A percentile compares a stretch with the other conserved stretches of the same genome.
Evolutionary conservation across 192 early-diverging fungal species (phyloP).

Genomic region (Chytriomyces sp.): DNA sequence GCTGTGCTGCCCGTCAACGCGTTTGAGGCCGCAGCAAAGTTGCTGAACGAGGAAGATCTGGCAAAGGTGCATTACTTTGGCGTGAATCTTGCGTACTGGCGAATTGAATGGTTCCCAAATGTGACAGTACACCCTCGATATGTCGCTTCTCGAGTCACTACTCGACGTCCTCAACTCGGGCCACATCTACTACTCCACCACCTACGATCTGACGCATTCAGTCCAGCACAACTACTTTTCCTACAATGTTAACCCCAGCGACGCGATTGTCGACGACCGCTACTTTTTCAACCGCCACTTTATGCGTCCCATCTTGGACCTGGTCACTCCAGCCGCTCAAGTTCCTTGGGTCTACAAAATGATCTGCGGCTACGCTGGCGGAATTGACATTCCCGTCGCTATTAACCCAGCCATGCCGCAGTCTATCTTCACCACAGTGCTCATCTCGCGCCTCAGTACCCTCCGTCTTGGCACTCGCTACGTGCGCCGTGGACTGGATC

Average conservation of each 20-base stretch:
- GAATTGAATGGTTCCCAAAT: neutral
- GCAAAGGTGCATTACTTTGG: conserved; percentile 32
- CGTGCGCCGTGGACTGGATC: conserved; percentile 54
- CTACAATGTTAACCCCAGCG: conserved; percentile 17
- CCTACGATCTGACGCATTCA: conserved; percentile 61
- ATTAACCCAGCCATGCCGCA: neutral
- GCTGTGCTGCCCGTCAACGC: conserved; percentile 26
- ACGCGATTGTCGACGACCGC: conserved; percentile 50
- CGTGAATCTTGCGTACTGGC: neutral
- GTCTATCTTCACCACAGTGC: conserved; percentile 43
- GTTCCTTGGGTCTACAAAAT: conserved; percentile 47
- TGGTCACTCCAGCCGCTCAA: neutral
- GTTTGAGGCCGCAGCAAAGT: neutral
- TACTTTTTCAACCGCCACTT: conserved; percentile 57
- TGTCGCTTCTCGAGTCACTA: conserved; percentile 39
- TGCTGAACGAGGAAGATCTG: conserved; percentile 30
- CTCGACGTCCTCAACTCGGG: conserved; percentile 49
- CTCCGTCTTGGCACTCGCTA: conserved; percentile 56
- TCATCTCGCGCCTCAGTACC: conserved; percentile 52
- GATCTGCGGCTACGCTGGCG: conserved; percentile 55
- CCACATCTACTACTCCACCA: conserved; percentile 52
- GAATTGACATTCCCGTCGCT: conserved; percentile 39
- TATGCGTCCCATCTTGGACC: conserved; percentile 24
- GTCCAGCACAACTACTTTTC: conserved; percentile 53
- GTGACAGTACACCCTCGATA: conserved; percentile 41